These are phyloP conservation scores for Conticribra weissflogii DNA, from an alignment of 108 stramenopile species.

Conservation along the genomic window DNA sequence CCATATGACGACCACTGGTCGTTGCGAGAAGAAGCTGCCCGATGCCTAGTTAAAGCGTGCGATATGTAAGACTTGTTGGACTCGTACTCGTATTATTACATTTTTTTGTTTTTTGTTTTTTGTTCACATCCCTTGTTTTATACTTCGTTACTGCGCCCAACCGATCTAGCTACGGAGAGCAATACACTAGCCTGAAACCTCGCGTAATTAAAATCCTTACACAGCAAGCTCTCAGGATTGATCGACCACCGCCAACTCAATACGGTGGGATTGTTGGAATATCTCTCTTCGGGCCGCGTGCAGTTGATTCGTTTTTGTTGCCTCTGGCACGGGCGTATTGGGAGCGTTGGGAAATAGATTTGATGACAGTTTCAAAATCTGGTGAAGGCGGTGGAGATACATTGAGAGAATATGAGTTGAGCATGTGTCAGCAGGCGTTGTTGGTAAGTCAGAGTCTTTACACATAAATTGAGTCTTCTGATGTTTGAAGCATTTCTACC, in stretches of 20 bases:
- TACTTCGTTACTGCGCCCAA: too few species aligned
- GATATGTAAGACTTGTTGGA: slow-evolving; percentile 37
- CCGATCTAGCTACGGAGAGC: slow-evolving; percentile 61
- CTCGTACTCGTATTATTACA: too few species aligned
- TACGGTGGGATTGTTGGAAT: slow-evolving; percentile 86
- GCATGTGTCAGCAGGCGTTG: slow-evolving; percentile 74
- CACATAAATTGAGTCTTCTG: too few species aligned
- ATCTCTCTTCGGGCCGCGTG: slow-evolving; percentile 76
- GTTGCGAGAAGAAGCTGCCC: slow-evolving; percentile 69
- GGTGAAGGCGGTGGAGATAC: slow-evolving; percentile 22
- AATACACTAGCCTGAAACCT: slow-evolving; percentile 79
- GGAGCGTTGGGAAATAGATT: slow-evolving; percentile 63
- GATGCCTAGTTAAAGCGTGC: slow-evolving; percentile 67
- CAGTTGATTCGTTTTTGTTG: slow-evolving; percentile 81
- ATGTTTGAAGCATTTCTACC: too few species aligned
- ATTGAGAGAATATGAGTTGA: slow-evolving; percentile 54
- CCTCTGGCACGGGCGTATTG: slow-evolving; percentile 70
- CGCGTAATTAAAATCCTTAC: slow-evolving; percentile 66
- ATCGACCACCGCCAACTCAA: slow-evolving; percentile 55
- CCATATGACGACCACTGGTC: slow-evolving; percentile 69
- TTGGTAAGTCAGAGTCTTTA: slow-evolving; percentile 50
- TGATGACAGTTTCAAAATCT: slow-evolving; percentile 8
- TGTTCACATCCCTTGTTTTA: too few species aligned
- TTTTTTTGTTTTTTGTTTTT: too few species aligned
- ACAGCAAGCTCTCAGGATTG: slow-evolving; percentile 48